phyloP scores from a whole-genome alignment of 2,329 filamentous ascomycete species.

The Cordyceps javanica region DNA sequence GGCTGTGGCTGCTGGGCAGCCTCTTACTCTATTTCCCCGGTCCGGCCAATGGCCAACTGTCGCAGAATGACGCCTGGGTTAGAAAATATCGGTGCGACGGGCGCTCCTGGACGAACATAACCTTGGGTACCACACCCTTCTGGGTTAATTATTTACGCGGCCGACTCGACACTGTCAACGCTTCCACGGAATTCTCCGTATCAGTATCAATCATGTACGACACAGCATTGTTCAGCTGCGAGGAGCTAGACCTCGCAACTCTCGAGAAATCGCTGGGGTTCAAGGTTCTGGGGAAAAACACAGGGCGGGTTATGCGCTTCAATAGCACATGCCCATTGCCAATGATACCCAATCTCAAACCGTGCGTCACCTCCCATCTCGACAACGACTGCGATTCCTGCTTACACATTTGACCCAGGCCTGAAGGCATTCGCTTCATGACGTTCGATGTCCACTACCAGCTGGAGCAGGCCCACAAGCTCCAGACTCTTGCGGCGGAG shows the following conservation, averaged over 20 bases:
- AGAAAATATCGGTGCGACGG: neutral
- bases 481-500: slow-evolving; percentile 2
- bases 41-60: neutral
- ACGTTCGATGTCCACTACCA: neutral
- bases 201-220: neutral
- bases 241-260: neutral
- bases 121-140: neutral
- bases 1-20: neutral
- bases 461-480: neutral
- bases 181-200: neutral
- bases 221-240: neutral
- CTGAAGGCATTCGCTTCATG: neutral
- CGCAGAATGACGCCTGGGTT: slow-evolving; percentile 3
- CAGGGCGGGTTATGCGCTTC: neutral
- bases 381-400: neutral
- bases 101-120: neutral
- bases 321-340: slow-evolving; percentile 4
- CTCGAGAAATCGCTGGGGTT: neutral
- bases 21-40: neutral
- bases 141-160: neutral
- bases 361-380: neutral
- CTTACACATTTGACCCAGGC: no score
- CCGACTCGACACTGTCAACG: neutral
- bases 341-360: neutral
- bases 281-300: neutral